phyloP scores from a whole-genome alignment of 2,329 filamentous ascomycete species.

The Aspergillus spinulosporus region DNA sequence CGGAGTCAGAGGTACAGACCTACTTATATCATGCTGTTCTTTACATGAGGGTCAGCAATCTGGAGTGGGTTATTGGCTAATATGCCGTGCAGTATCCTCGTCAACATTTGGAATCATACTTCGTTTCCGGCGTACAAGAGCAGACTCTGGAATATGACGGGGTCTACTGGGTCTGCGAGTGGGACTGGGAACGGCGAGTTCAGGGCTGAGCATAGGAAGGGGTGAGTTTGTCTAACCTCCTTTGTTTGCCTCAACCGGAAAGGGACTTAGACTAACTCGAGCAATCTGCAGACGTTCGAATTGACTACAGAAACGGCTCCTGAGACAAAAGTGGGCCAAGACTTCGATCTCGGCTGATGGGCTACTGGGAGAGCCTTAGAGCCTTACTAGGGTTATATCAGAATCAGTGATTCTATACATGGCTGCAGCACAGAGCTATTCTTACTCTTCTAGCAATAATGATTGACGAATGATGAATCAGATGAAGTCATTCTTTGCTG shows the following conservation, averaged over 20 bases:
- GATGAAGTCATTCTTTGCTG: not conserved
- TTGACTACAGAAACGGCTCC: slow-evolving; percentile 1
- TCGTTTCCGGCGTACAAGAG: slow-evolving; percentile 50
- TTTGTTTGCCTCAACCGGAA: not conserved
- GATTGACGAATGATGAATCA: slow-evolving; percentile 5
- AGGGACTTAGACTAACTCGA: not conserved
- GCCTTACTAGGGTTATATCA: not conserved
- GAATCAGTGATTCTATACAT: not conserved
- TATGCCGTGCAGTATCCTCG: slow-evolving; percentile 40
- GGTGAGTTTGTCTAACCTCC: not conserved
- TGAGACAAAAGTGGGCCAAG: not conserved
- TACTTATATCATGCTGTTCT: not conserved
- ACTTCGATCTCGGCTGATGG: slow-evolving; percentile 7
- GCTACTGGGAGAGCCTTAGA: not conserved
- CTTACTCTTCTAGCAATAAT: not conserved
- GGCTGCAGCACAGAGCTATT: not conserved
- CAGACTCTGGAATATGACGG: slow-evolving; percentile 42
- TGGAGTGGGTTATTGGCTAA: not conserved
- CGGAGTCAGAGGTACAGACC: slow-evolving; percentile 55
- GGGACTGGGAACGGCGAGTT: slow-evolving; percentile 24
- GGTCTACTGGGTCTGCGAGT: slow-evolving; percentile 9
- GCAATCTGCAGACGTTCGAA: not conserved
- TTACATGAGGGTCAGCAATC: not conserved
- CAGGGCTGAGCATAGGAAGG: slow-evolving; percentile 22
- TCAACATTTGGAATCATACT: slow-evolving; percentile 52